Evolutionary conservation across 805 yeast species (phyloP).

Genomic region (Cyberlindnera galapagoensis): DNA sequence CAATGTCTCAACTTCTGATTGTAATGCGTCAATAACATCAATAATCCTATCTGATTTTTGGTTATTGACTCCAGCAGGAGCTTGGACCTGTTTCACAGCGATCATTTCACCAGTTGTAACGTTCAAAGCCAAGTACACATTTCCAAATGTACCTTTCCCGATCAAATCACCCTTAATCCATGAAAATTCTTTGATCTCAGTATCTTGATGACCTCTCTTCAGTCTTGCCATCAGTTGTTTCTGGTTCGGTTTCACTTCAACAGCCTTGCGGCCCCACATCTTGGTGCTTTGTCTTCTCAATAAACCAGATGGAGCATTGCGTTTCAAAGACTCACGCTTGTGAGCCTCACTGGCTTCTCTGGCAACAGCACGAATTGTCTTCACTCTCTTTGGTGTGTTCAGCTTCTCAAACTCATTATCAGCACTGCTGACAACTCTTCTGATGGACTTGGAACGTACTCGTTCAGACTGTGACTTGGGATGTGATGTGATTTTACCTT

Average conservation of each 20-base stretch:
- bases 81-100: conserved; percentile 92
- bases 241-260: conserved; percentile 78
- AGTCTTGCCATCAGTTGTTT: conserved; percentile 56
- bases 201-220: conserved; percentile 45
- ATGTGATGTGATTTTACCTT: conserved; percentile 2
- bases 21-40: conserved; percentile 74
- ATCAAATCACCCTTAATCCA: conserved; percentile 98
- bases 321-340: conserved; percentile 27
- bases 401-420: conserved; percentile 15
- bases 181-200: conserved; percentile 77
- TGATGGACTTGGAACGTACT: conserved; percentile 6
- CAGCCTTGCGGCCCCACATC: conserved; percentile 94
- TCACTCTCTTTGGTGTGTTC: conserved; percentile 56
- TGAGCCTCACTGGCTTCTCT: conserved; percentile 76
- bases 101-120: conserved; percentile 98
- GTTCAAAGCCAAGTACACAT: conserved; percentile 85
- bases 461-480: no score
- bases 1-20: conserved; percentile 87
- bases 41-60: conserved; percentile 36
- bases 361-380: conserved; percentile 89
- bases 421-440: conserved; percentile 17
- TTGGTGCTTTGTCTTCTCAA: conserved; percentile 80
- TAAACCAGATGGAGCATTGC: conserved; percentile 25
- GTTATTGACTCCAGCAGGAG: conserved; percentile 34
- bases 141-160: conserved; percentile 95